Percentiles rank a stretch among this genome's conserved stretches.
Evolutionary conservation across 225 moss, liverwort and hornwort genomes (phyloP).

Genomic region (Takakia lepidozioides): DNA sequence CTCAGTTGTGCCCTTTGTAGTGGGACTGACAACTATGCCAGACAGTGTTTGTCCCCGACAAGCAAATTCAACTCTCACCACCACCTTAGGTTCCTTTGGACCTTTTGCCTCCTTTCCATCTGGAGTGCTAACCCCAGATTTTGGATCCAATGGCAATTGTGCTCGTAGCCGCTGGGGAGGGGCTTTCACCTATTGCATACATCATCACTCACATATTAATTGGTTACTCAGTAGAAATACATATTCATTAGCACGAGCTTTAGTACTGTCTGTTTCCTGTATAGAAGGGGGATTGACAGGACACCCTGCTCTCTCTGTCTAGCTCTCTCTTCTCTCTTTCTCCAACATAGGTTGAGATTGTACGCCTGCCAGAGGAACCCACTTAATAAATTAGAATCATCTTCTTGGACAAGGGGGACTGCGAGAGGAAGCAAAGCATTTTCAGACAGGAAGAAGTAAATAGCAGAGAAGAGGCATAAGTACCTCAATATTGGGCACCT

Average conservation of each 20-base stretch:
- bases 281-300: too few species aligned
- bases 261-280: too few species aligned
- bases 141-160: constrained; percentile 52
- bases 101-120: constrained; percentile 27
- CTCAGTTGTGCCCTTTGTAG: constrained; percentile 29
- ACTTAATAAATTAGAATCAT: constrained; percentile 6
- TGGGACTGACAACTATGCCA: constrained; percentile 33
- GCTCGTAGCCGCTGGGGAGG: constrained; percentile 47
- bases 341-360: too few species aligned
- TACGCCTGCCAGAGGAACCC: constrained; percentile 14
- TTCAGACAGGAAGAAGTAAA: too few species aligned
- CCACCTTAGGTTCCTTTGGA: constrained; percentile 33
- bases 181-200: constrained; percentile 3
- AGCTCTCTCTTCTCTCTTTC: too few species aligned
- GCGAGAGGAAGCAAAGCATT: too few species aligned
- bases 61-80: constrained; percentile 40
- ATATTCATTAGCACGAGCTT: too few species aligned
- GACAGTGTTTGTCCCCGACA: constrained; percentile 41
- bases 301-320: too few species aligned
- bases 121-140: constrained; percentile 24
- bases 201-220: neutral
- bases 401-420: neutral
- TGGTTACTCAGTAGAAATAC: too few species aligned
- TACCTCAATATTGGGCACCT: constrained; percentile 52
- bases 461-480: neutral